Evolutionary conservation across 2,329 filamentous ascomycete genomes (phyloP), one percentile per base, ranked within the genome.

Genomic region (Gremmenia infestans): DNA sequence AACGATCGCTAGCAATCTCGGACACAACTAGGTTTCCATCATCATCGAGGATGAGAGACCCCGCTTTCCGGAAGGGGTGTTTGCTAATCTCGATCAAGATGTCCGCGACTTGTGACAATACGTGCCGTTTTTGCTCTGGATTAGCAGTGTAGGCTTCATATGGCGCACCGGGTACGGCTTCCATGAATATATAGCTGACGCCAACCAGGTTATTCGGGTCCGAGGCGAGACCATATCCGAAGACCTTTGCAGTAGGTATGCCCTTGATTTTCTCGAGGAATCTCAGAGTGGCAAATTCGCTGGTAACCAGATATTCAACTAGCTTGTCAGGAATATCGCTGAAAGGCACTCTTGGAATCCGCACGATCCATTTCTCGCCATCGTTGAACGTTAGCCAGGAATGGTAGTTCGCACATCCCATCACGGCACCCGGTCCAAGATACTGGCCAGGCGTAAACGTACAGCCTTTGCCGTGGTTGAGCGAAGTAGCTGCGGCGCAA

Each of bases 361-460:
- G 43, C 1, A 47, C 43, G 1, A 47, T 47, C 43, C 43, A 47
- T 23, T 47, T 47, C 17, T 47, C 28, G 17, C 48, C 48, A 50
- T 50, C 35, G 22, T 23, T 17, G 19, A 50, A 50, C n/a, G 17
- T 36, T 37, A 50, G n/a, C 17, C 48, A 39, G 15, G 48, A 35
- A 23, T 50, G 28, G 35, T 50, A 50, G 48, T 50, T 50, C 11
- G 17, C 35, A 37, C 48, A 22, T 15, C 48, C 48, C 48, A 50
- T 50, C 1, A 50, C 15, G 9, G 48, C 48, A 14, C 48, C 28
- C 12, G 48, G 23, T 22, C 48, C 48, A 19, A 50, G 36, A 17
- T 36, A 22, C 17, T 36, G 36, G 2, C 17, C 32, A 40, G 32
- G 28, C 36, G 32, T 39, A 23, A 50, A 22, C 6, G 28, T 19